phyloP scores from a whole-genome alignment of 73 alveolate genomes.

The Paramecium bursaria region DNA sequence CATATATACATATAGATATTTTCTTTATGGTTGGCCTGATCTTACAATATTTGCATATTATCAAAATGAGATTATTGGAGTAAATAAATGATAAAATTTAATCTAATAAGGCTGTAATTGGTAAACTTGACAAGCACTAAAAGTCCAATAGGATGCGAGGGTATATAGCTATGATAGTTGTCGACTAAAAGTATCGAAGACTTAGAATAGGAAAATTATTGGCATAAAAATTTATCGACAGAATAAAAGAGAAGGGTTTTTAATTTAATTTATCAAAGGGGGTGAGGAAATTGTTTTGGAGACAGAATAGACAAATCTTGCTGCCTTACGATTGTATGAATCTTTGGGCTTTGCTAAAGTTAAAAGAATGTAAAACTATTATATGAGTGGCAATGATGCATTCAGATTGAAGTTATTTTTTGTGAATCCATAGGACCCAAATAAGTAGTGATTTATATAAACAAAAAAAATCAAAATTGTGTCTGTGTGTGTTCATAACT shows the following conservation, averaged over 20 bases:
- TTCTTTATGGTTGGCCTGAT: slow-evolving; percentile 93
- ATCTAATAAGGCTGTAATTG: slow-evolving; percentile 58
- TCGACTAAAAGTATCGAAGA: slow-evolving; percentile 89
- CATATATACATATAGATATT: slow-evolving; percentile 94
- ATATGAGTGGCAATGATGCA: slow-evolving; percentile 98
- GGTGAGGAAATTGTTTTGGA: slow-evolving; percentile 93
- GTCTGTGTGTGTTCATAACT: not conserved
- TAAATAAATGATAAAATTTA: slow-evolving; percentile 43
- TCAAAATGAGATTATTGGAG: slow-evolving; percentile 83
- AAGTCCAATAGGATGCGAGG: slow-evolving; percentile 83
- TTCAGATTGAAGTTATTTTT: slow-evolving; percentile 89
- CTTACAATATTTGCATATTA: slow-evolving; percentile 80
- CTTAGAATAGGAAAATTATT: slow-evolving; percentile 92
- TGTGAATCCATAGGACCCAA: slow-evolving; percentile 53
- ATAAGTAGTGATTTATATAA: slow-evolving; percentile 26
- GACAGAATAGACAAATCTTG: slow-evolving; percentile 91
- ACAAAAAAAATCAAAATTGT: not conserved
- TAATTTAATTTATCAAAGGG: slow-evolving; percentile 35
- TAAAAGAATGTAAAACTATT: slow-evolving; percentile 89
- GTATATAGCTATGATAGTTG: slow-evolving; percentile 97
- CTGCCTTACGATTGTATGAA: slow-evolving; percentile 92
- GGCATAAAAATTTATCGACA: slow-evolving; percentile 83
- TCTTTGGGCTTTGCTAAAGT: slow-evolving; percentile 96
- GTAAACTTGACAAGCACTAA: slow-evolving; percentile 77
- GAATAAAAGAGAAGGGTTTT: slow-evolving; percentile 76